Conservation (phyloP, 768 basidiomycete species). For the Russula abietina region DNA sequence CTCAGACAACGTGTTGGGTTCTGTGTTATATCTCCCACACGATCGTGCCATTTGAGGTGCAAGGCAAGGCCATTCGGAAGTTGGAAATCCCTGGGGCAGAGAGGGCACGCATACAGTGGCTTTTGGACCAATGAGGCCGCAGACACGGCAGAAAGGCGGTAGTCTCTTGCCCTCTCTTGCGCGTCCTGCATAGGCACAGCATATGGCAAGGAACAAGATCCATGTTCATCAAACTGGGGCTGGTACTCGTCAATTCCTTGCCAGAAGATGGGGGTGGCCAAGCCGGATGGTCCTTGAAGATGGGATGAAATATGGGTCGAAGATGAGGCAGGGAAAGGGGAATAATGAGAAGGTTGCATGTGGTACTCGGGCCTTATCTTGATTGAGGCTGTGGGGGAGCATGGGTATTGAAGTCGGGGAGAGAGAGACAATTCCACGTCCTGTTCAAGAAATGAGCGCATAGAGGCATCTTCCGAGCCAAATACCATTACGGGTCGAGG, state of each 20-base stretch:
- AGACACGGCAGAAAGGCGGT: neutral
- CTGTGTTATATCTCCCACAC: neutral
- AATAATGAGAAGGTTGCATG: constrained; percentile 1
- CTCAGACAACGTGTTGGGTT: neutral
- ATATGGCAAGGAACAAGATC: neutral
- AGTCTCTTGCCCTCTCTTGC: neutral
- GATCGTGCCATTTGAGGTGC: constrained; percentile 25
- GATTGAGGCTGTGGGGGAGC: neutral
- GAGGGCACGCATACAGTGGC: constrained; percentile 19
- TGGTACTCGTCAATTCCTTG: neutral
- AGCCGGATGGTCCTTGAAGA: neutral
- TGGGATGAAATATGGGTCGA: neutral
- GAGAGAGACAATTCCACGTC: neutral
- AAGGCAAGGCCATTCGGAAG: constrained; percentile 24
- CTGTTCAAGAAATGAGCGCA: neutral
- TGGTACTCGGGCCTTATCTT: neutral
- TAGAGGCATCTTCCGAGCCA: constrained; percentile 1
- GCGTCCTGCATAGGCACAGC: constrained; percentile 1
- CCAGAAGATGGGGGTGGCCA: neutral
- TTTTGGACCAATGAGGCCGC: neutral
- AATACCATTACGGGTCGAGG: constrained; percentile 1
- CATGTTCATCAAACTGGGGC: neutral
- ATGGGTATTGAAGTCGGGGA: neutral
- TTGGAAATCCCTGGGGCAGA: constrained; percentile 19
- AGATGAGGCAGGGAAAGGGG: neutral